Evolutionary conservation across 495 filamentous ascomycete species (phyloP), one percentile per base, ranked within the genome.

Genomic region (Daldinia vernicosa): DNA sequence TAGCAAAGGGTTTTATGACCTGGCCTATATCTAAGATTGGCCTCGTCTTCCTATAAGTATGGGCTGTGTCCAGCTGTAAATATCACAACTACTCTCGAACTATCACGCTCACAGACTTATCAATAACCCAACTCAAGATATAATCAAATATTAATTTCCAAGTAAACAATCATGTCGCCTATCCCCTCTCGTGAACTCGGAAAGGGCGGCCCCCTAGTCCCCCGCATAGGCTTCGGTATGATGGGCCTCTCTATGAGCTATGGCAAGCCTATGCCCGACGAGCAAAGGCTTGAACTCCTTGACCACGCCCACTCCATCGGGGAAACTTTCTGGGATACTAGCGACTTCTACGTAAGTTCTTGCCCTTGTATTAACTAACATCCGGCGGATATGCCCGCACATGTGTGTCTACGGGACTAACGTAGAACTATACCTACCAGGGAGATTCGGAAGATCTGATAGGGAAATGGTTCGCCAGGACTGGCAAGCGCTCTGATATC

Each of bases 241-340:
- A 89, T 89, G 88, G 85, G 86, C 15, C 66, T 84, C 19, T 80
- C 82, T 27, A 80, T 80, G 26, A 71, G 74, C 39, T 87, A 88
- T 65, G 85, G 84, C 7, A 40, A 70, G 2, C 26, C 72, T 6
- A 63, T 77, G 1, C 63, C 74, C 17, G 82, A 86, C 52, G 80
- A 83, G 53, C 80, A 84, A 53, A 80, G 85, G 28, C 79, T 87
- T 55, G 70, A 63, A 6, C 19, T 88, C 30, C 82, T 87, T 0
- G 84, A 88, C 69, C 81, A 80, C 15, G 86, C 84, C 11, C 70
- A 85, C 60, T 78, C 85, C 43, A 75, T 84, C 27, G 89, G 88
- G 0, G 78, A 84, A 57, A 84, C 63, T 0, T 85, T 86, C 63
- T 91, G 89, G 89, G 89, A 91, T 71, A 83, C 80, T 14, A 84